Conservation (phyloP, 352 stramenopile genomes). For the Pythium vanterpoolii region DNA sequence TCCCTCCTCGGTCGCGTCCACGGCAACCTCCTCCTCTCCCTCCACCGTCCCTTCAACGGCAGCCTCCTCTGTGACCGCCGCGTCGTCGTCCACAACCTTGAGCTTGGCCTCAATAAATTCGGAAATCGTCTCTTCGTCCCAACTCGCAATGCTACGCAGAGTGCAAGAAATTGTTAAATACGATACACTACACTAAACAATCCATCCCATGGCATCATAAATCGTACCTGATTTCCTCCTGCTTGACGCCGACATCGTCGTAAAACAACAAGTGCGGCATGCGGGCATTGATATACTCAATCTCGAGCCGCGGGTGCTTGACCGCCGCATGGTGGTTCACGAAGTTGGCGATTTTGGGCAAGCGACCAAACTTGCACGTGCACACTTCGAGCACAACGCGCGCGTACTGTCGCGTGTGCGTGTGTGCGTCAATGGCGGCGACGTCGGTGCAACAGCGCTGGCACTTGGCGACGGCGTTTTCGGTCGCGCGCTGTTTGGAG, state of each 20-base stretch:
- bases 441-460: slow-evolving; percentile 51
- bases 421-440: slow-evolving; percentile 31
- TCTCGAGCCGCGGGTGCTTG: slow-evolving; percentile 40
- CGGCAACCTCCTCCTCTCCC: slow-evolving; percentile 2
- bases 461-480: slow-evolving; percentile 28
- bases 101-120: slow-evolving; percentile 72
- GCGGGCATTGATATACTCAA: slow-evolving; percentile 46
- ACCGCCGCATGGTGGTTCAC: slow-evolving; percentile 47
- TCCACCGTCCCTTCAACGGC: background rate
- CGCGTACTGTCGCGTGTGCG: slow-evolving; percentile 29
- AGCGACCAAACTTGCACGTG: slow-evolving; percentile 46
- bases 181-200: too few relatives aligned
- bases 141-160: slow-evolving; percentile 49
- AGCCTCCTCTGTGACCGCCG: background rate
- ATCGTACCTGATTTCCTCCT: slow-evolving; percentile 61
- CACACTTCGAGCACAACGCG: slow-evolving; percentile 54
- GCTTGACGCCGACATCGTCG: slow-evolving; percentile 38
- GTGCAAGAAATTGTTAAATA: too few relatives aligned
- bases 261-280: slow-evolving; percentile 68
- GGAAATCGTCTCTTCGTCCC: slow-evolving; percentile 69
- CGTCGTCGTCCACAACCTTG: slow-evolving; percentile 22
- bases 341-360: slow-evolving; percentile 70
- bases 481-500: slow-evolving; percentile 18
- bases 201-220: background rate
- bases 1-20: background rate